Base-by-base conservation (phyloP, 306 rosid species). In the Malus sieversii region DNA sequence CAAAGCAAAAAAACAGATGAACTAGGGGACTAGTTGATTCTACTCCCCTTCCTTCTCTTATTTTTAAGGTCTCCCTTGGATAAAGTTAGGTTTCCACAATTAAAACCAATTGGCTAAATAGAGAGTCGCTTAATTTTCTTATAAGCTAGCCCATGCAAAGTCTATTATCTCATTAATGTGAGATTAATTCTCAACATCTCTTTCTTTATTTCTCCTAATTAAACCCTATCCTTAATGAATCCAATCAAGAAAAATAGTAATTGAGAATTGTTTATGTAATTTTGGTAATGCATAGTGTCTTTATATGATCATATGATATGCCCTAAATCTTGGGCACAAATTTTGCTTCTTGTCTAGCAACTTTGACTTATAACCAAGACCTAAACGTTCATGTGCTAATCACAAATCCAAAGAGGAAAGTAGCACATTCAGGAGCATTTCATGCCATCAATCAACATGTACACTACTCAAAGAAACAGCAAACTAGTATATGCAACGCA, bases 251-350 rank as follows among this genome's bases (percentile, higher is more conserved):
- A 58, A 23, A 58, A 58, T 22, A 20, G 27, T 10, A n/a, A 12
- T 10, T 22, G 18, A 58, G 6, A 58, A 20, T 58, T 58, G 29
- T 58, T 58, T 58, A 10, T 25, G 62, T 48, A 48, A 48, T 22
- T 58, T 12, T 22, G 8, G 14, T 10, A 5, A 57, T 57, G 55
- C 53, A n/a, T 8, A n/a, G 27, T 57, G 25, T n/a, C 4, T 57
- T 3, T 55, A 19, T 57, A 22, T 20, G 27, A 68, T 46, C 33
- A 20, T 35, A 35, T 5, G 8, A 48, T 57, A 57, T 78, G 70
- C 52, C 86, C 80, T 78, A 42, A 72, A 75, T 76, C 44, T 66
- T 63, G 52, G 86, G 78, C 83, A 71, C 77, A 65, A 75, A 18
- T 25, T n/a, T 48, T 48, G 78, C 71, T 51, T 66, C 61, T 11